phyloP scores from a whole-genome alignment of 345 rosid genomes.

The Microcos paniculata region DNA sequence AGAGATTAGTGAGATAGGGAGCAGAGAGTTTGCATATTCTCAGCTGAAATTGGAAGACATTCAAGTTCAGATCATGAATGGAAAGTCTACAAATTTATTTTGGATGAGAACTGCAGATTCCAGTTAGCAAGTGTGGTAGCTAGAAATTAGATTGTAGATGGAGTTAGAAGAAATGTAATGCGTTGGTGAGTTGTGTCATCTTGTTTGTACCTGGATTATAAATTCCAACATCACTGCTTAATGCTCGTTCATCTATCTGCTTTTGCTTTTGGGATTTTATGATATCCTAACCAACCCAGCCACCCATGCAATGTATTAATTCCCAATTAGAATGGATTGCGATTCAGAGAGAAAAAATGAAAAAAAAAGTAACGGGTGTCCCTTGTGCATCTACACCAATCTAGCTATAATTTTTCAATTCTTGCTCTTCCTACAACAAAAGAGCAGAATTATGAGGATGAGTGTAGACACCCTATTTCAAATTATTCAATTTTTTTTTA shows the following conservation, averaged over 20 bases:
- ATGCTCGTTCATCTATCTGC: not conserved
- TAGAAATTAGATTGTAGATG: conserved; percentile 61
- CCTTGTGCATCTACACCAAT: too few species aligned
- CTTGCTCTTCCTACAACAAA: too few species aligned
- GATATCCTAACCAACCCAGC: not conserved
- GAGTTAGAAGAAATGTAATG: conserved; percentile 77
- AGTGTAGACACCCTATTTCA: too few species aligned
- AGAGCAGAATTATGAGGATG: too few species aligned
- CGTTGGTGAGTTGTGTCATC: conserved; percentile 52
- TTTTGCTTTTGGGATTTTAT: not conserved
- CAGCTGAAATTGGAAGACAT: conserved; percentile 85
- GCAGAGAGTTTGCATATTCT: too few species aligned
- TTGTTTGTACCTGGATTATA: not conserved
- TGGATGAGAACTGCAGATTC: conserved; percentile 53
- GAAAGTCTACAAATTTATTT: conserved; percentile 87
- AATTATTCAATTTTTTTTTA: too few species aligned
- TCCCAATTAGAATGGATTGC: not conserved
- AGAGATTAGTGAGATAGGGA: too few species aligned
- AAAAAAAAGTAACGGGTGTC: too few species aligned
- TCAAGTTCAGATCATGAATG: conserved; percentile 61
- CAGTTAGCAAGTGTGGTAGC: conserved; percentile 35
- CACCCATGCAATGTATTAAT: not conserved
- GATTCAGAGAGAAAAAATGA: too few species aligned
- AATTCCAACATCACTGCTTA: not conserved
- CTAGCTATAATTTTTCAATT: too few species aligned